Conservation (phyloP, 73 alveolate genomes). For the Paramecium primaurelia region DNA sequence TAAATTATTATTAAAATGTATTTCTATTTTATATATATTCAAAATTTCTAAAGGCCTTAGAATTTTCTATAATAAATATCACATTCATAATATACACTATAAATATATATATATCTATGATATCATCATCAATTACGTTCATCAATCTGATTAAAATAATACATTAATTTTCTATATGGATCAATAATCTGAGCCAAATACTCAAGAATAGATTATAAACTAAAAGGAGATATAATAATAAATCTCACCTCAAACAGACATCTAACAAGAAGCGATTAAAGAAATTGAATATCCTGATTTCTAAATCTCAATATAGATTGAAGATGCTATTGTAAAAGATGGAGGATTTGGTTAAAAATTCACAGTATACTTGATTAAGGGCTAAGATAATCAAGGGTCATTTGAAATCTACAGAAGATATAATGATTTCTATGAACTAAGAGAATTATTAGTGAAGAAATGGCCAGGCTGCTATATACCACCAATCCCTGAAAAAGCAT, state of each 20-base stretch:
- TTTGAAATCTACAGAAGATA: slow-evolving; percentile 75
- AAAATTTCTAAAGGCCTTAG: neutral
- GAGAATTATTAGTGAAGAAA: slow-evolving; percentile 71
- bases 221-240: neutral
- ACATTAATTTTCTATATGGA: neutral
- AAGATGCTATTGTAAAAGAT: slow-evolving; percentile 32
- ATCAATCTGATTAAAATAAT: neutral
- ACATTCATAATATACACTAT: neutral
- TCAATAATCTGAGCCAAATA: neutral
- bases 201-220: neutral
- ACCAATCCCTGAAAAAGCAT: slow-evolving; percentile 74
- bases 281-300: neutral
- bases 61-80: neutral
- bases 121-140: neutral
- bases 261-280: neutral
- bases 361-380: slow-evolving; percentile 51
- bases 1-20: neutral
- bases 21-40: neutral
- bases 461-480: slow-evolving; percentile 96
- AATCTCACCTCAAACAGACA: neutral
- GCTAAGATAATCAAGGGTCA: slow-evolving; percentile 55
- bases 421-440: slow-evolving; percentile 85
- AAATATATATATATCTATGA: neutral
- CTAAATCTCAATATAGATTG: neutral
- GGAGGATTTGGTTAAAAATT: slow-evolving; percentile 29